Base-by-base conservation (phyloP, 352 stramenopile genomes). In the Pythium sp. region DNA sequence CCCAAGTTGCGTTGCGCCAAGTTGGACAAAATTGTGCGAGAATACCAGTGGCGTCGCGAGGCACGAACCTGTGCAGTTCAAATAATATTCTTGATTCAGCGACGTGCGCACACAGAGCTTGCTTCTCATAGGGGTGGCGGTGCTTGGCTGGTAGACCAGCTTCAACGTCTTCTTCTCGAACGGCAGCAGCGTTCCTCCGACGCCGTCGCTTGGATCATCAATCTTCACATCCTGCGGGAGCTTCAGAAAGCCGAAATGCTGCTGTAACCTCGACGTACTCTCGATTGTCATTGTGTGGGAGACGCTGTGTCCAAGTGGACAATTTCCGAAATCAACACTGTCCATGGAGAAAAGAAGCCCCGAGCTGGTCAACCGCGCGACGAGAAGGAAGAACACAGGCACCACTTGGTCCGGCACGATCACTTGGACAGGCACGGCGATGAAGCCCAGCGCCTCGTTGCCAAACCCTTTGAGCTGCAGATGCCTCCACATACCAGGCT, bases 351-450 rank as follows among this genome's bases (percentile, higher is more conserved):
- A 63, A 6, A 61, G 11, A 1, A 75, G 55, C 2, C 64, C 24
- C 3, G 75, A 60, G 5, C 68, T 11, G 7, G 77, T 80, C 7
- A 84, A 46, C 26, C 73, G 77, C 2, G 75, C 77, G 14, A 70
- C 69, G 28, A 87, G 53, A 2, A 81, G 58, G 32, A 84, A 70
- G 64, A 75, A 76, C 22, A 86, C 72, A 3, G 79, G 76, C 0
- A 84, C 54, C 1, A 84, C 69, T 74, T 90, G 75, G 68, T 88
- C 68, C n/a, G 84, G 86, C 0, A 94, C 84, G 30, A 87, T 12
- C 1, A 96, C 72, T 62, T 72, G 71, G 6, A 90, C 56, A 3
- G 81, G 81, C 15, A 88, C 76, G 0, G 70, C 74, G 20, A 90
- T 22, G 58, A 87, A 79, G 1, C 78, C 76, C 8, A 78, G 32